These are phyloP conservation scores for Neurospora sp. DNA, from an alignment of 495 filamentous ascomycete genomes.

Conservation along the genomic window DNA sequence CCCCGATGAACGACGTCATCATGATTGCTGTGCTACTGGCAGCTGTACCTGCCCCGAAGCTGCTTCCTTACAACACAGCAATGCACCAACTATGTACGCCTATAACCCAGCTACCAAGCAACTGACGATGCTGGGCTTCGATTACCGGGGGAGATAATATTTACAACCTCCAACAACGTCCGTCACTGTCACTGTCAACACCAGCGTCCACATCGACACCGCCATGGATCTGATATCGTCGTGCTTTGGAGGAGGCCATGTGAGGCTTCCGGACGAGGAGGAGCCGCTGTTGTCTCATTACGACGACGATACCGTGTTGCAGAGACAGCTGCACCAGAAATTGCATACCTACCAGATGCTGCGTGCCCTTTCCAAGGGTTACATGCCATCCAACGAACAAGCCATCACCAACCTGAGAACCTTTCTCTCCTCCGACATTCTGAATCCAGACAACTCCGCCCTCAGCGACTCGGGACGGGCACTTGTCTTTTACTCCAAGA, in stretches of 20 bases:
- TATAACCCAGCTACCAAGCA: not conserved
- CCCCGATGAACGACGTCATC: slow-evolving; percentile 6
- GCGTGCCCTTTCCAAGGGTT: slow-evolving; percentile 72
- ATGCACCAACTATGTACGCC: not conserved
- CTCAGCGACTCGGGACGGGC: slow-evolving; percentile 68
- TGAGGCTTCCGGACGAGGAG: slow-evolving; percentile 13
- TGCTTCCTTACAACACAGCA: not conserved
- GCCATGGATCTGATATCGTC: slow-evolving; percentile 12
- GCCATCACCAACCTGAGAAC: slow-evolving; percentile 70
- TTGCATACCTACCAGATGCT: slow-evolving; percentile 89
- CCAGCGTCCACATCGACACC: not conserved
- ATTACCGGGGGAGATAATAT: not conserved
- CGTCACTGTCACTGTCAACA: not conserved
- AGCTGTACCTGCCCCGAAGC: not conserved
- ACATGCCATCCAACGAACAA: slow-evolving; percentile 88
- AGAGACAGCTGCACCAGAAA: slow-evolving; percentile 71
- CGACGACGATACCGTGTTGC: slow-evolving; percentile 68
- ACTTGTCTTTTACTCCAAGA: slow-evolving; percentile 59
- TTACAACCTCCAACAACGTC: not conserved
- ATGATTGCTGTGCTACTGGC: not conserved
- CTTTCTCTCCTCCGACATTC: slow-evolving; percentile 62
- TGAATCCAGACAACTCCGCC: slow-evolving; percentile 66
- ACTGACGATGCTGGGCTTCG: not conserved
- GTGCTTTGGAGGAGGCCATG: slow-evolving; percentile 19
- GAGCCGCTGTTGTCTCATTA: slow-evolving; percentile 79